Conservation (phyloP, 257 asterid species). For the Solanum etuberosum region DNA sequence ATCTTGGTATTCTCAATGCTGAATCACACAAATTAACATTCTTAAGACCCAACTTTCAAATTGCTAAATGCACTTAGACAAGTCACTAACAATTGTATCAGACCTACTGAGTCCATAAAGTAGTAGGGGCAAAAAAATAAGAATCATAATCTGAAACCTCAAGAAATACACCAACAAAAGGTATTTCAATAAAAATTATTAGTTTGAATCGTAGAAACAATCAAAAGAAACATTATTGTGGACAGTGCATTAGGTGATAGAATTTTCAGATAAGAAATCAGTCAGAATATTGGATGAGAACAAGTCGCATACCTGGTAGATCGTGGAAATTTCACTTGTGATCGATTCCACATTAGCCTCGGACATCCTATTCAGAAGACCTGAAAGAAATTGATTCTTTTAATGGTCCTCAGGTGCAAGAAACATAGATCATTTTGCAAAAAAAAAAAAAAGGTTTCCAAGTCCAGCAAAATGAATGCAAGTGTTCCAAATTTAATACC, state of each 20-base stretch:
- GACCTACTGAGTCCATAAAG: neutral
- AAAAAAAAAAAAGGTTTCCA: neutral
- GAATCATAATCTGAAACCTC: neutral
- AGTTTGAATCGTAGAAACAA: neutral
- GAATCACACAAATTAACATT: neutral
- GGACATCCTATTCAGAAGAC: slow-evolving; percentile 74
- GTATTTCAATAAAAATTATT: neutral
- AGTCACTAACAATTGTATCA: neutral
- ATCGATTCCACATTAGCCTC: slow-evolving; percentile 77
- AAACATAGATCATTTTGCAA: neutral
- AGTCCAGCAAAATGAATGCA: neutral
- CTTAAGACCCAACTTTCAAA: neutral
- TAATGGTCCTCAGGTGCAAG: neutral
- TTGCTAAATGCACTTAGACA: neutral
- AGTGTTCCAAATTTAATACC: slow-evolving; percentile 25
- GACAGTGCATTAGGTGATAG: neutral
- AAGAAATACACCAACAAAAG: neutral
- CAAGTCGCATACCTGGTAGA: slow-evolving; percentile 36
- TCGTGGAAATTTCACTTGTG: slow-evolving; percentile 48
- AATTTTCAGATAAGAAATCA: neutral
- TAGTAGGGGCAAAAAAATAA: neutral
- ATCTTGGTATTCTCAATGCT: neutral
- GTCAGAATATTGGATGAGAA: neutral
- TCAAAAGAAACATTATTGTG: neutral
- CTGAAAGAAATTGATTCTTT: slow-evolving; percentile 28